Evolutionary conservation across 148 eudicot genomes (phyloP).

Genomic region (Chenopodium berlandieri): DNA sequence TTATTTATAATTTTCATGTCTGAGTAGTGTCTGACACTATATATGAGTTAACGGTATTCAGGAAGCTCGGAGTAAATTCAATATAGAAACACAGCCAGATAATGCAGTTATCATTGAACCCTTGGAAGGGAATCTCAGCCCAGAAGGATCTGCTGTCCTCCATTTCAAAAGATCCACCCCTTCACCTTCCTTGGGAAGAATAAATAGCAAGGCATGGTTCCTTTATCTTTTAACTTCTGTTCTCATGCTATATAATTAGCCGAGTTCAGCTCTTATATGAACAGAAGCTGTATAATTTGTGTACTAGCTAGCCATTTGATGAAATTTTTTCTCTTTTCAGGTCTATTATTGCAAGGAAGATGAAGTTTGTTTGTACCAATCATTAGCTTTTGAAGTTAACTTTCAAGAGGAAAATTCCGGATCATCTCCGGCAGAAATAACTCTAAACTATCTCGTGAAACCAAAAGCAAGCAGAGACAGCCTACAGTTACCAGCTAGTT

Average conservation of each 20-base stretch:
- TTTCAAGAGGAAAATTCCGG: conserved; percentile 63
- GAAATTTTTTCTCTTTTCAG: conserved; percentile 34
- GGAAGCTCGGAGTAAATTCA: conserved; percentile 94
- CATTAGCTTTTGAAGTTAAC: conserved; percentile 73
- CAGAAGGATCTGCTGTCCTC: conserved; percentile 72
- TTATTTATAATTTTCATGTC: background rate
- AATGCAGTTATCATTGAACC: conserved; percentile 67
- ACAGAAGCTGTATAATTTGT: background rate
- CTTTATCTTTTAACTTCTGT: background rate
- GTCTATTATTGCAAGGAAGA: conserved; percentile 96
- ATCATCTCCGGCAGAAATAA: conserved; percentile 49
- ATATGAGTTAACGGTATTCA: conserved; percentile 29
- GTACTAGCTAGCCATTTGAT: background rate
- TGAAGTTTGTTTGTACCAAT: conserved; percentile 85
- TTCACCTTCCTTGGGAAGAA: conserved; percentile 59
- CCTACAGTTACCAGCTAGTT: conserved; percentile 41
- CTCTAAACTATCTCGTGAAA: conserved; percentile 65
- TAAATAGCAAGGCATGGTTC: conserved; percentile 78
- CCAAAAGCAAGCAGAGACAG: conserved; percentile 45
- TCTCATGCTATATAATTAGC: background rate
- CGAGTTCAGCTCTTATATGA: background rate
- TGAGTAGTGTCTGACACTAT: background rate
- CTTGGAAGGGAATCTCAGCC: conserved; percentile 67
- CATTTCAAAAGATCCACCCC: conserved; percentile 65
- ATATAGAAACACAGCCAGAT: conserved; percentile 68